These are phyloP conservation scores for Cryphonectria radicalis DNA, from an alignment of 2,329 filamentous ascomycete species.

Conservation along the genomic window DNA sequence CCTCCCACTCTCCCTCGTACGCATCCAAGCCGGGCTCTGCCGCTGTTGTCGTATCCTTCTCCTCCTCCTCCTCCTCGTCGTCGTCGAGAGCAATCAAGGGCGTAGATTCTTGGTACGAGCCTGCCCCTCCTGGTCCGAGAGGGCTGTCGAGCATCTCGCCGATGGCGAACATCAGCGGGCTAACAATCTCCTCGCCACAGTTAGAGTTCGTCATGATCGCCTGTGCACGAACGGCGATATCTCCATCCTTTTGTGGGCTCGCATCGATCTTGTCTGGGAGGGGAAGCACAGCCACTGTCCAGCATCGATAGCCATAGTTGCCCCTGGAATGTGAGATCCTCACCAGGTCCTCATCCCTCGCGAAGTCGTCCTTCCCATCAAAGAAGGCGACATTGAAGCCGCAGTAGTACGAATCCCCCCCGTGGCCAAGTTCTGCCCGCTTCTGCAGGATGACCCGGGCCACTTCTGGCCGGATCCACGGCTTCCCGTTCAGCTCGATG, in stretches of 20 bases:
- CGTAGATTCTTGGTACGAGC: background rate
- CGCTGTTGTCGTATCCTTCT: background rate
- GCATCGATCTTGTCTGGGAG: constrained; percentile 5
- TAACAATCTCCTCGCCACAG: constrained; percentile 20
- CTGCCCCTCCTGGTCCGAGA: background rate
- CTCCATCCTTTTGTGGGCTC: background rate
- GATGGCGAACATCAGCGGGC: constrained; percentile 15
- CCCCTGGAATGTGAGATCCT: constrained; percentile 25
- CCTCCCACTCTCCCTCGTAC: constrained; percentile 21
- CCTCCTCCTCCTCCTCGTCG: no score
- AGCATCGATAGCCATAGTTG: constrained; percentile 26
- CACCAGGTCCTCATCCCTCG: constrained; percentile 15
- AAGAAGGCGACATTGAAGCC: constrained; percentile 22
- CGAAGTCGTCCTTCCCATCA: constrained; percentile 10
- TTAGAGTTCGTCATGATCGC: constrained; percentile 24
- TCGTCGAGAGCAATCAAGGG: constrained; percentile 9
- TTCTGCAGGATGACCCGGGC: constrained; percentile 18
- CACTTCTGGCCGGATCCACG: constrained; percentile 22
- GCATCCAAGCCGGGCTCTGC: constrained; percentile 17
- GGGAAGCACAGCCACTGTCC: constrained; percentile 18
- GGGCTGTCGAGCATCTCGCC: constrained; percentile 21
- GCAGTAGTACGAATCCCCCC: constrained; percentile 16
- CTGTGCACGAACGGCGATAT: constrained; percentile 15
- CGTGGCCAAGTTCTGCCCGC: constrained; percentile 8
- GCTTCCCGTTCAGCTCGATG: constrained; percentile 9